Conservation (phyloP, 2,329 filamentous ascomycete species). For the Mycosphaerella arachidis region DNA sequence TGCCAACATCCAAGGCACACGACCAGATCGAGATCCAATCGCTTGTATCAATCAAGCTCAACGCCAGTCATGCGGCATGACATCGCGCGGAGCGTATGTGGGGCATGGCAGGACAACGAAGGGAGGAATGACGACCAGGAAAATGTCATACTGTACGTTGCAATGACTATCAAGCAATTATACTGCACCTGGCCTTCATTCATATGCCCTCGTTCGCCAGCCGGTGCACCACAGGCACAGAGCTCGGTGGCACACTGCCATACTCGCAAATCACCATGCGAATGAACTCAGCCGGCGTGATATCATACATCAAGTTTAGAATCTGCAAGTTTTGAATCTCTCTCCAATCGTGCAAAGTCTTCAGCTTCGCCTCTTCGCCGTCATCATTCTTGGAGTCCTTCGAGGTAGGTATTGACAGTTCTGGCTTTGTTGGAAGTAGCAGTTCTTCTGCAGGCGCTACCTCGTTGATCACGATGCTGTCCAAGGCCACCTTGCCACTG, state of each 20-base stretch:
- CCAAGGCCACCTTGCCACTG: slow-evolving; percentile 79
- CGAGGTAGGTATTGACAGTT: not conserved
- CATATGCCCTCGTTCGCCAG: slow-evolving; percentile 32
- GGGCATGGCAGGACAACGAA: not conserved
- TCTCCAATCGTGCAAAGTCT: slow-evolving; percentile 49
- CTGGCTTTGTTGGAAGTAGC: slow-evolving; percentile 24
- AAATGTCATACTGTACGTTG: not conserved
- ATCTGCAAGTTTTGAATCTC: slow-evolving; percentile 59
- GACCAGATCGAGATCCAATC: not conserved
- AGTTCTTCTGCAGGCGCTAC: slow-evolving; percentile 72
- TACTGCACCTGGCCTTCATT: not conserved
- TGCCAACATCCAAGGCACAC: not conserved
- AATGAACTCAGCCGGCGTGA: slow-evolving; percentile 81
- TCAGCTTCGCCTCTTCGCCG: slow-evolving; percentile 22
- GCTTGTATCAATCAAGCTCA: not conserved
- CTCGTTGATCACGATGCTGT: slow-evolving; percentile 93
- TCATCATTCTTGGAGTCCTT: slow-evolving; percentile 23
- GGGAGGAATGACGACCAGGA: not conserved
- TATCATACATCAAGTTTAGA: slow-evolving; percentile 81
- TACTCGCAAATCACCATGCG: slow-evolving; percentile 88
- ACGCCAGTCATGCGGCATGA: not conserved
- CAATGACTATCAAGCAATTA: not conserved
- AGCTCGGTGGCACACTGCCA: slow-evolving; percentile 78
- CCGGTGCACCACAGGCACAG: slow-evolving; percentile 70
- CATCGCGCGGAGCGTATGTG: not conserved